Evolutionary conservation across 2,329 filamentous ascomycete species (phyloP), one percentile per base, ranked within the genome.

Genomic region (Aspergillus alliaceus): DNA sequence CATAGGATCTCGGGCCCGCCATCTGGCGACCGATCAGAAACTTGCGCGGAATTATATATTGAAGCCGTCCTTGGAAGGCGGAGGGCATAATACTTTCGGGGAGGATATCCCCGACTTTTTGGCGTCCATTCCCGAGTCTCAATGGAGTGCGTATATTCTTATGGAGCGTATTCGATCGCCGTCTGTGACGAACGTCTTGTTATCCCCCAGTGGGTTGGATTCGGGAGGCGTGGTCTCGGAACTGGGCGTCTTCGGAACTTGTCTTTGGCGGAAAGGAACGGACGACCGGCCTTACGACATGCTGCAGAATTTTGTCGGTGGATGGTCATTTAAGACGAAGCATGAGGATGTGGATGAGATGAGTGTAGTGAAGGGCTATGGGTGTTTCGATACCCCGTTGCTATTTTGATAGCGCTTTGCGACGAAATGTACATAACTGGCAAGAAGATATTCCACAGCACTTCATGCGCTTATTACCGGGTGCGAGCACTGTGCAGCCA

Each of bases 301-400:
- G n/a, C 40, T 76, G n/a, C 52, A 60, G 22, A 79, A 77, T 55
- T 54, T 61, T 11, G 61, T 62, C 14, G 69, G 60, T 4, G 74
- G 75, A 1, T 80, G 77, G 76, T 75, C 72, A 5, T 77, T 80
- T 58, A 80, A 80, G 59, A 78, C 75, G n/a, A n/a, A n/a, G n/a
- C 5, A 72, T 53, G 59, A 60, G 1, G 61, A 69, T 24, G 62
- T 79, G 3, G 63, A 80, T 53, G 77, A 80, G 58, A 79, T 80
- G 76, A 79, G n/a, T n/a, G n/a, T n/a, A n/a, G n/a, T n/a, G n/a
- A n/a, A n/a, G n/a, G n/a, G n/a, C n/a, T n/a, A n/a, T n/a, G n/a
- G n/a, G 74, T 60, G 77, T 80, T 29, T 80, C 65, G 78, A 80
- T 60, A 76, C 74, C 44, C 77, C 77, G 15, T 66, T 60, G 2